A percentile compares a stretch with the other conserved stretches of the same genome.
Conservation (phyloP, 805 yeast species). For the Kodamaea neixiangensis region DNA sequence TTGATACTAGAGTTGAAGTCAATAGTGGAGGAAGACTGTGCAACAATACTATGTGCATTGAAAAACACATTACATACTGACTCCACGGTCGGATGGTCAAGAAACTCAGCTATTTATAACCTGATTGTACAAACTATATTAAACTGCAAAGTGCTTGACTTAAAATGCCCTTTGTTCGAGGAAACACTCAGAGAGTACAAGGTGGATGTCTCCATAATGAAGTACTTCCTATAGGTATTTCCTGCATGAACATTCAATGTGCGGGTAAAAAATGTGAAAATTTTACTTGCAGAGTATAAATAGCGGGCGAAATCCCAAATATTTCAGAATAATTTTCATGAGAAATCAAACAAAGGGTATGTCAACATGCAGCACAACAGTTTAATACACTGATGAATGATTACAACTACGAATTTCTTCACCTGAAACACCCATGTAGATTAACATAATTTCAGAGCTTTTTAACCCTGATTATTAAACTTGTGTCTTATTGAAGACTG, state of each 20-base stretch:
- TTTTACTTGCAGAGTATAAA: slow-evolving; percentile 1
- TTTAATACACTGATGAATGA: slow-evolving; percentile 31
- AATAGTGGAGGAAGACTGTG: neutral
- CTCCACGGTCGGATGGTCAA: slow-evolving; percentile 12
- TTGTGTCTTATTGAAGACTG: neutral
- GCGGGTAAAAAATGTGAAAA: slow-evolving; percentile 3
- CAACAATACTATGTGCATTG: neutral
- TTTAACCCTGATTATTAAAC: slow-evolving; percentile 57
- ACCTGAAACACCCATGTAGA: slow-evolving; percentile 63
- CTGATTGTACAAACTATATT: slow-evolving; percentile 8
- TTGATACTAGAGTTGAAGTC: neutral
- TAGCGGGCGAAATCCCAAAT: neutral
- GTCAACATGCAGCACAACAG: slow-evolving; percentile 3
- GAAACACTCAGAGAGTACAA: neutral
- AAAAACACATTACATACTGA: slow-evolving; percentile 3
- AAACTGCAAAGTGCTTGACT: slow-evolving; percentile 3
- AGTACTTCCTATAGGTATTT: neutral
- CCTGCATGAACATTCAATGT: neutral
- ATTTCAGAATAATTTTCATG: neutral
- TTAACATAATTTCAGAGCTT: slow-evolving; percentile 61
- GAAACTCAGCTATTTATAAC: slow-evolving; percentile 8
- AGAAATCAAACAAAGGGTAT: slow-evolving; percentile 10
- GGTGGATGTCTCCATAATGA: neutral
- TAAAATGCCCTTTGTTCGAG: neutral
- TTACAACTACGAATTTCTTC: slow-evolving; percentile 63